Evolutionary conservation across 495 filamentous ascomycete species (phyloP).

Genomic region (Aspergillus biplanus): DNA sequence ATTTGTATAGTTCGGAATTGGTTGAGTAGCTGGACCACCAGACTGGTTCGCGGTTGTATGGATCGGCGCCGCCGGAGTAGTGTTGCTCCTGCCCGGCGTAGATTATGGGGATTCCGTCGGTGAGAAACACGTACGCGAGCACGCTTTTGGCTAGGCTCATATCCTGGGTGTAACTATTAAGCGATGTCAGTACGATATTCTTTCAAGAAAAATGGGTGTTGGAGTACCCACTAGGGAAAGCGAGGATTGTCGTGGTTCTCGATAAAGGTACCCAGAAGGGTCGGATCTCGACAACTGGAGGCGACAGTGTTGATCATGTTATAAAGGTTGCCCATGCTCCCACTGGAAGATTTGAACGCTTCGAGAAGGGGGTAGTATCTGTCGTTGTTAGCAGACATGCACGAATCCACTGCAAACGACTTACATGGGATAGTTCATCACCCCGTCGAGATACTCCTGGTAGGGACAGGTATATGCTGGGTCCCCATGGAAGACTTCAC

Average conservation of each 20-base stretch:
- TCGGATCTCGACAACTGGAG: slow-evolving; percentile 58
- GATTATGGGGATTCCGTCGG: slow-evolving; percentile 69
- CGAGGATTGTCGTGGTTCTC: slow-evolving; percentile 81
- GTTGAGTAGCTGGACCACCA: slow-evolving; percentile 71
- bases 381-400: neutral
- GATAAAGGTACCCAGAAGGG: slow-evolving; percentile 70
- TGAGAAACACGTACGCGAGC: slow-evolving; percentile 71
- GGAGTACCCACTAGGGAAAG: slow-evolving; percentile 56
- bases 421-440: slow-evolving; percentile 67
- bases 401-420: neutral
- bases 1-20: slow-evolving; percentile 56
- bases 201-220: neutral
- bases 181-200: neutral
- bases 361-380: slow-evolving; percentile 60
- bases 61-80: slow-evolving; percentile 64
- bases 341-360: slow-evolving; percentile 63
- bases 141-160: slow-evolving; percentile 65
- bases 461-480: slow-evolving; percentile 64
- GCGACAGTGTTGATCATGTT: slow-evolving; percentile 61
- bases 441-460: slow-evolving; percentile 59
- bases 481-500: slow-evolving; percentile 70
- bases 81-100: slow-evolving; percentile 79
- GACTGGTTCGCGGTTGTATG: slow-evolving; percentile 72
- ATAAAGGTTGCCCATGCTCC: slow-evolving; percentile 62
- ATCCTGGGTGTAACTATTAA: slow-evolving; percentile 52